Conservation (phyloP, 768 basidiomycete species). For the Daedalea quercina region DNA sequence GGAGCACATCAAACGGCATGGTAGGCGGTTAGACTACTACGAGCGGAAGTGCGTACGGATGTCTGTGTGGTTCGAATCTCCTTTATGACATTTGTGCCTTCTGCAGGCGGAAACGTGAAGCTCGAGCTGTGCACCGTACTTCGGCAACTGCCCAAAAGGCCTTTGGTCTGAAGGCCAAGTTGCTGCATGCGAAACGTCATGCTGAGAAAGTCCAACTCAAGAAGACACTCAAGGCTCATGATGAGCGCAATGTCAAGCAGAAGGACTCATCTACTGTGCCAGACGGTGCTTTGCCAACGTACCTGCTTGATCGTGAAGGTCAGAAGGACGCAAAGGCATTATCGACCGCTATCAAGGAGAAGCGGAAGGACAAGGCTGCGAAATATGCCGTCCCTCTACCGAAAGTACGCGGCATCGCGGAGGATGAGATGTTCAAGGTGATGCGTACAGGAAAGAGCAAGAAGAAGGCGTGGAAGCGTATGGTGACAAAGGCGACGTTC, state of each 20-base stretch:
- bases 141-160: constrained; percentile 89
- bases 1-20: constrained; percentile 96
- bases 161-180: constrained; percentile 95
- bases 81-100: not conserved
- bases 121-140: constrained; percentile 66
- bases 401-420: constrained; percentile 95
- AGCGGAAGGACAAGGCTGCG: constrained; percentile 97
- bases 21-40: constrained; percentile 90
- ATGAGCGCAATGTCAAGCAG: constrained; percentile 97
- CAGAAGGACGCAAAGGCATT: constrained; percentile 97
- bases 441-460: constrained; percentile 96
- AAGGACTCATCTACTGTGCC: constrained; percentile 76
- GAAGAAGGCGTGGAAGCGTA: constrained; percentile 96
- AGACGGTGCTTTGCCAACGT: constrained; percentile 91
- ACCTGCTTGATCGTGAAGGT: constrained; percentile 94
- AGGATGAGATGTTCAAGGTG: constrained; percentile 99
- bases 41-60: constrained; percentile 73
- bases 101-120: constrained; percentile 73
- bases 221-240: constrained; percentile 99
- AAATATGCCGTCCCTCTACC: constrained; percentile 96
- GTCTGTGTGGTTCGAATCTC: not conserved
- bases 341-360: constrained; percentile 94
- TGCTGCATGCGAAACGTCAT: constrained; percentile 95
- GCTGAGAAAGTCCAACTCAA: constrained; percentile 97
- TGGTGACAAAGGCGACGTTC: constrained; percentile 99